phyloP scores from a whole-genome alignment of 1,139 yeast species.

The Kluyveromyces marxianus region DNA sequence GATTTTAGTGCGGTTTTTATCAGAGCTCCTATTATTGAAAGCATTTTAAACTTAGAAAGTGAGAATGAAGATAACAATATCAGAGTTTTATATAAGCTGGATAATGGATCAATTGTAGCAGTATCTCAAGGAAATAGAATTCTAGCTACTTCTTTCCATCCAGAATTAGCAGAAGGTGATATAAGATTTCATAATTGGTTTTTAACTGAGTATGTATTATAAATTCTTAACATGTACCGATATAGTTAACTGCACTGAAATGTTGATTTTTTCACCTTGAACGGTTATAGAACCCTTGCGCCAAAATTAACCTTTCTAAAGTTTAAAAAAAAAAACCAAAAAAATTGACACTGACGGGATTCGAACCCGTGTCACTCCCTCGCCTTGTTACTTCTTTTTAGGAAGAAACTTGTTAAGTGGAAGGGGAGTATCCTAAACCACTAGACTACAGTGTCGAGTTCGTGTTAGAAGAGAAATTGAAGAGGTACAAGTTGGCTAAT shows the following conservation, averaged over 20 bases:
- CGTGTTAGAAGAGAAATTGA: not conserved
- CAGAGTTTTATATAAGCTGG: constrained; percentile 38
- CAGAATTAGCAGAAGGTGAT: constrained; percentile 55
- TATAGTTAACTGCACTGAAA: too few relatives aligned
- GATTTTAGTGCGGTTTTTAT: constrained; percentile 61
- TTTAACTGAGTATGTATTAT: constrained; percentile 44
- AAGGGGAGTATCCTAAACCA: constrained; percentile 6
- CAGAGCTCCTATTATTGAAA: constrained; percentile 67
- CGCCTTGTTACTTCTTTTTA: not conserved
- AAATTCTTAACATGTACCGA: not conserved
- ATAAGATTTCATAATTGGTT: constrained; percentile 67
- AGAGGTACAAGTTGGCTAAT: too few relatives aligned
- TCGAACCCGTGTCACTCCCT: constrained; percentile 7
- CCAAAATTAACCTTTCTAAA: not conserved
- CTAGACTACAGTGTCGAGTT: constrained; percentile 4
- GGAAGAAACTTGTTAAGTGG: not conserved
- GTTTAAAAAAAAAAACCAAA: not conserved
- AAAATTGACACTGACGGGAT: constrained; percentile 7
- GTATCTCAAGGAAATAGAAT: constrained; percentile 57
- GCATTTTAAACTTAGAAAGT: constrained; percentile 22
- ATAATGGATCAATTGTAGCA: constrained; percentile 48
- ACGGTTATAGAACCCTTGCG: too few relatives aligned
- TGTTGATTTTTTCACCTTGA: too few relatives aligned
- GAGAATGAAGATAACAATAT: constrained; percentile 29
- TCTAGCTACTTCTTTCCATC: constrained; percentile 77